Evolutionary conservation across 2,329 filamentous ascomycete genomes (phyloP), one percentile per base, ranked within the genome.

Genomic region (Aspergillus glaucus): DNA sequence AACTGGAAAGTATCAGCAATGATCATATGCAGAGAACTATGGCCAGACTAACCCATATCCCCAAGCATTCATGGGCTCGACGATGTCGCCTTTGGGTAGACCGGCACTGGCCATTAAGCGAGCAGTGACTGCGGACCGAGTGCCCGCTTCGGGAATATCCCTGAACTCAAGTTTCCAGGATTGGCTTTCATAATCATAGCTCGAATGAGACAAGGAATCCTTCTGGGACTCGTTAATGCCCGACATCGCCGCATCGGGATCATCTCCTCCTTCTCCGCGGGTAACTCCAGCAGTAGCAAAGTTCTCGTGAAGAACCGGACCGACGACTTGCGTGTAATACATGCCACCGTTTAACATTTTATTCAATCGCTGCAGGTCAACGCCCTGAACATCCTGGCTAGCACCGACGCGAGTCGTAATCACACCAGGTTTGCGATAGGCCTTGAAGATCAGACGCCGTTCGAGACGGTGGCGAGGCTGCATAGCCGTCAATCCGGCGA

Each of bases 401-500:
- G 68, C 70, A 30, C 72, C 71, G n/a, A 64, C 61, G 17, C 65
- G 66, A 43, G 66, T 61, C 49, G 64, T 69, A 53, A 66, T 59
- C 44, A 68, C 55, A 5, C 70, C 71, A 48, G 65, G 70, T 62
- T 77, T 72, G 58, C 74, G 71, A 56, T 68, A 67, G 49, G 80
- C 78, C 56, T 76, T 79, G 73, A 81, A 84, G 58, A 84, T 64
- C 55, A 82, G 66, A 61, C 77, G 75, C 50, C 80, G 76, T 62
- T 83, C 77, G 44, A 76, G 61, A 45, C 75, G 64, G 49, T 71
- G 69, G 57, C 73, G 72, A 36, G 82, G 81, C 61, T 82, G 81
- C 74, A 81, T 80, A 57, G 77, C 79, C 44, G 80, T 77, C 48
- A 83, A 66, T 46, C 81, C 82, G 36, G 80, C 76, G 43, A 85